A percentile compares a stretch with the other conserved stretches of the same genome.
Conservation (phyloP, 1,284 basidiomycete species). For the Puccinia horiana region DNA sequence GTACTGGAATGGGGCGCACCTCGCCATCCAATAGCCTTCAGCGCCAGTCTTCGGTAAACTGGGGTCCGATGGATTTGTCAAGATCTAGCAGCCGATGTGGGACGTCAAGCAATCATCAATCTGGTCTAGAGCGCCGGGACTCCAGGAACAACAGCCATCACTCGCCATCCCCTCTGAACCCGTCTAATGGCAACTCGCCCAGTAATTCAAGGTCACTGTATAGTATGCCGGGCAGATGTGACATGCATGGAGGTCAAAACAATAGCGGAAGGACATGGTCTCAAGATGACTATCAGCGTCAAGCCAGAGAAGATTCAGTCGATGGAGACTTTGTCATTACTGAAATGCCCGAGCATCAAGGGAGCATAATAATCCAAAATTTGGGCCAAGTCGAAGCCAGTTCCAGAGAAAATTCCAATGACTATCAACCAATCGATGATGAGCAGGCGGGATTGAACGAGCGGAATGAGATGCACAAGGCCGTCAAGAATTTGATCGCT, state of each 20-base stretch:
- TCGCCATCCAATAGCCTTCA: conserved; percentile 13
- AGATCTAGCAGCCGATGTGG: conserved; percentile 23
- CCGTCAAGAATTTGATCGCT: conserved; percentile 36
- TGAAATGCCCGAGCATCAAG: conserved; percentile 11
- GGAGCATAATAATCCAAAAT: neutral
- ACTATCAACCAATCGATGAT: neutral
- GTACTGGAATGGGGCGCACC: neutral
- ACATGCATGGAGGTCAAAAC: neutral
- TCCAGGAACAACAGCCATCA: conserved; percentile 20
- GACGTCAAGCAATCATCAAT: conserved; percentile 14
- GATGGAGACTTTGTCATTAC: conserved; percentile 40
- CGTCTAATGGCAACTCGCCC: neutral
- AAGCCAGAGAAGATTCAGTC: neutral
- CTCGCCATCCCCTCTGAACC: conserved; percentile 2
- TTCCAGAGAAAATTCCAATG: conserved; percentile 23
- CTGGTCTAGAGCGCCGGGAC: conserved; percentile 3
- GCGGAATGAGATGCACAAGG: conserved; percentile 17
- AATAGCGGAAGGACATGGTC: neutral
- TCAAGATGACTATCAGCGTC: neutral
- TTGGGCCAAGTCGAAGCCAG: conserved; percentile 35
- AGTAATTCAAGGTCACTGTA: conserved; percentile 32
- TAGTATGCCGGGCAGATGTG: conserved; percentile 26
- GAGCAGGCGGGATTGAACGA: neutral
- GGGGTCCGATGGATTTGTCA: neutral
- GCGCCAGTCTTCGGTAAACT: neutral